Evolutionary conservation across 352 stramenopile species (phyloP).

Genomic region (Globisporangium parvum): DNA sequence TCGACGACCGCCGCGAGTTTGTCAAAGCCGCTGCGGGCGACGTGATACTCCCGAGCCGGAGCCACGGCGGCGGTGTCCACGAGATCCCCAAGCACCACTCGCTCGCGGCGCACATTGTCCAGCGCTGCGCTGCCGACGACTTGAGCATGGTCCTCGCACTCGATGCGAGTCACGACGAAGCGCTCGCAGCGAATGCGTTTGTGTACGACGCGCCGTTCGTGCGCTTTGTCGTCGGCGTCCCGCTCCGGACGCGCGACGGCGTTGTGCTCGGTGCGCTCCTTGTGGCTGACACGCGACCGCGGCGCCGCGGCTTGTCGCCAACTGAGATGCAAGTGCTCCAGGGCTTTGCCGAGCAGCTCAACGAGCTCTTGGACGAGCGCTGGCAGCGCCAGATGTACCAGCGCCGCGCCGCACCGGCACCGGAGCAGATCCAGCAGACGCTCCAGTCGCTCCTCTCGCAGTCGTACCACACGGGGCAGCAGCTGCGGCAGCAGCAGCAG

Average conservation of each 20-base stretch:
- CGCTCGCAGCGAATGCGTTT: slow-evolving; percentile 47
- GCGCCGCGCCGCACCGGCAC: slow-evolving; percentile 10
- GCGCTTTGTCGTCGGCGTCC: slow-evolving; percentile 51
- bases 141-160: slow-evolving; percentile 30
- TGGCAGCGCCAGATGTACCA: slow-evolving; percentile 29
- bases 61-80: slow-evolving; percentile 12
- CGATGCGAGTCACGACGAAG: slow-evolving; percentile 34
- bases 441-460: slow-evolving; percentile 41
- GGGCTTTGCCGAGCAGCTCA: slow-evolving; percentile 39
- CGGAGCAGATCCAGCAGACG: slow-evolving; percentile 34
- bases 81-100: slow-evolving; percentile 52
- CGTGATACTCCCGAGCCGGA: neutral
- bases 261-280: slow-evolving; percentile 51
- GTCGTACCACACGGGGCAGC: slow-evolving; percentile 43
- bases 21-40: slow-evolving; percentile 51
- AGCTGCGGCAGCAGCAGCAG: slow-evolving; percentile 50
- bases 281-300: slow-evolving; percentile 39
- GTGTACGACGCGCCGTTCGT: slow-evolving; percentile 41
- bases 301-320: slow-evolving; percentile 16
- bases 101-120: slow-evolving; percentile 49
- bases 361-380: slow-evolving; percentile 36
- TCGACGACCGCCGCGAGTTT: slow-evolving; percentile 52
- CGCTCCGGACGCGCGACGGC: slow-evolving; percentile 39
- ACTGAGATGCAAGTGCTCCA: slow-evolving; percentile 29
- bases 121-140: slow-evolving; percentile 25